Conservation (phyloP, 140 eudicot species). For the Oenanthe javanica region DNA sequence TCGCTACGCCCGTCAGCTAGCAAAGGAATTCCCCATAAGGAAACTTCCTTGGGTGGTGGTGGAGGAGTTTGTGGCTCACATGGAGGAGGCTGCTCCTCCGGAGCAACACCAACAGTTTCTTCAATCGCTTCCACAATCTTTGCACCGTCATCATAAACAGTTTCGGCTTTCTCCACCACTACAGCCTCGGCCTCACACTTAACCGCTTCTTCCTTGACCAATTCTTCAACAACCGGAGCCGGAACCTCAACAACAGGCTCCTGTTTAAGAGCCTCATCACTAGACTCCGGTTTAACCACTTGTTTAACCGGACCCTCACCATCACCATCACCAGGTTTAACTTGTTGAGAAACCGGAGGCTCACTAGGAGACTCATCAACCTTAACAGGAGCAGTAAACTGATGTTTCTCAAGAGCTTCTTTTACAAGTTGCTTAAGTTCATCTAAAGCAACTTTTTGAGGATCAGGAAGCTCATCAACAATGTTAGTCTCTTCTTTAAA, state of each 20-base stretch:
- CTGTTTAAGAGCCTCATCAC: too few relatives aligned
- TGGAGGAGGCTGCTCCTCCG: conserved; percentile 4
- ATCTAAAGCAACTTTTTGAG: conserved; percentile 62
- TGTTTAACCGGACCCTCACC: background rate
- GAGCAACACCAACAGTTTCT: conserved; percentile 35
- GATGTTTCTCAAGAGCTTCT: conserved; percentile 59
- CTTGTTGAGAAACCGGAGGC: background rate
- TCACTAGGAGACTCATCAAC: conserved; percentile 18
- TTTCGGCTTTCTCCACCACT: conserved; percentile 39
- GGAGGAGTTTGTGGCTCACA: background rate
- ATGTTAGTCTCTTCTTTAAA: conserved; percentile 84
- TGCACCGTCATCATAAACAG: conserved; percentile 29
- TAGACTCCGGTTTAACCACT: conserved; percentile 6
- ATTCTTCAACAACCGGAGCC: conserved; percentile 12
- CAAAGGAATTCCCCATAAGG: conserved; percentile 73
- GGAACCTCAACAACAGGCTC: too few relatives aligned
- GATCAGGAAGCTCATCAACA: conserved; percentile 78
- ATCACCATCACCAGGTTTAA: too few relatives aligned
- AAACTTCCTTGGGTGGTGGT: conserved; percentile 45
- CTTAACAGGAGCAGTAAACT: conserved; percentile 42
- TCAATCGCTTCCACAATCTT: conserved; percentile 58
- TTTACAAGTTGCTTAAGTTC: conserved; percentile 56
- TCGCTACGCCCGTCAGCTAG: conserved; percentile 70
- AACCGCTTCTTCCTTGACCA: conserved; percentile 22
- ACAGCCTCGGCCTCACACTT: conserved; percentile 23